A percentile compares a stretch with the other conserved stretches of the same genome.
Evolutionary conservation across 495 filamentous ascomycete genomes (phyloP).

Genomic region (Aspergillus nidulans): DNA sequence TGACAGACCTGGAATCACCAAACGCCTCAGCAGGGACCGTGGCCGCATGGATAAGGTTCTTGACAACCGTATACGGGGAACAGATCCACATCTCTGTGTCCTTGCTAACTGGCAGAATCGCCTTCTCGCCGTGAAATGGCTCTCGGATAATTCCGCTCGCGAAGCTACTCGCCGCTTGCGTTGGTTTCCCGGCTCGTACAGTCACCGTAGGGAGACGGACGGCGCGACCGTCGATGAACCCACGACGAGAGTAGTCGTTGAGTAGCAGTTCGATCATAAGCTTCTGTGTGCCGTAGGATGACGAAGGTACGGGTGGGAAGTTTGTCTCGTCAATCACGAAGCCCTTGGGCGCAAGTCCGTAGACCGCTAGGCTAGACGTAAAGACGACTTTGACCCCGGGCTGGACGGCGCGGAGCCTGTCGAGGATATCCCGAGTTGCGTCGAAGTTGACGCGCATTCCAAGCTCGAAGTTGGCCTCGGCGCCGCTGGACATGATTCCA

Average conservation of each 20-base stretch:
- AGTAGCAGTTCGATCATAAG: slow-evolving; percentile 68
- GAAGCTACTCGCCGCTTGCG: slow-evolving; percentile 70
- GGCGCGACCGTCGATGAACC: slow-evolving; percentile 61
- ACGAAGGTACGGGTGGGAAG: slow-evolving; percentile 58
- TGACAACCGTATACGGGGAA: slow-evolving; percentile 60
- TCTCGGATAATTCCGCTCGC: slow-evolving; percentile 70
- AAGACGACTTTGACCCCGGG: slow-evolving; percentile 61
- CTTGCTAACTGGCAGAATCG: slow-evolving; percentile 54
- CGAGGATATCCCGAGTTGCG: slow-evolving; percentile 59
- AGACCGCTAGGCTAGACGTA: slow-evolving; percentile 57
- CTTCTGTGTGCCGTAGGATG: slow-evolving; percentile 77
- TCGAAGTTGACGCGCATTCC: slow-evolving; percentile 72
- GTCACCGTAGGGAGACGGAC: slow-evolving; percentile 72
- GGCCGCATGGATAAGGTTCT: slow-evolving; percentile 65
- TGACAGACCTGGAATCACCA: slow-evolving; percentile 57
- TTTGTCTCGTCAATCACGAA: slow-evolving; percentile 53
- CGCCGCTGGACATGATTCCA: slow-evolving; percentile 78
- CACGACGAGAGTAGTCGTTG: slow-evolving; percentile 71
- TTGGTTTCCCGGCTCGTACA: slow-evolving; percentile 69
- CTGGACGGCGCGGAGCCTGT: slow-evolving; percentile 52
- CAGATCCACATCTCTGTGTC: slow-evolving; percentile 61
- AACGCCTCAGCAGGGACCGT: slow-evolving; percentile 51
- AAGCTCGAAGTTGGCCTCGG: slow-evolving; percentile 71
- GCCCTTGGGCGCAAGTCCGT: slow-evolving; percentile 46
- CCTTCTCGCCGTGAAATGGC: slow-evolving; percentile 59